Base-by-base conservation (phyloP, 495 filamentous ascomycete genomes). In the Paragyromitra xinjiangensis region DNA sequence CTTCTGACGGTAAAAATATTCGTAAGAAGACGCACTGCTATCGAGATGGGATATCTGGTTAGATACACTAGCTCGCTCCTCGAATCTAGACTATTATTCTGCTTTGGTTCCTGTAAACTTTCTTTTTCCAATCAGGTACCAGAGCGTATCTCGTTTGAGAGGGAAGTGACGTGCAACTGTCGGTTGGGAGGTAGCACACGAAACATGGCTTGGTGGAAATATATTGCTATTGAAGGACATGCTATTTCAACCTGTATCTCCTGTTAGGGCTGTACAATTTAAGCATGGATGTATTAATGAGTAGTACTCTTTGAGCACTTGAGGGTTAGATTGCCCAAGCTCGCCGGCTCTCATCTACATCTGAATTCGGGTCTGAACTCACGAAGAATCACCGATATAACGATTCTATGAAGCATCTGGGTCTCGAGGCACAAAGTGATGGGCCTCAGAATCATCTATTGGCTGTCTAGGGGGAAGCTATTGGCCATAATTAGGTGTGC, bases 151-250 rank as follows among this genome's bases (percentile, higher is more conserved):
- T 40, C 29, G 26, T 61, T 45, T n/a, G 16, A 37, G 56, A 22
- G 14, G 24, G 26, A 48, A 22, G 24, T 22, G 19, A 22, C 19
- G 19, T 48, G 37, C 53, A 66, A 59, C 39, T 58, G 14, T 62
- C 45, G 22, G 55, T 45, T 44, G 40, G 22, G n/a, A 37, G 26
- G 40, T 50, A 29, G 34, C 6, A 66, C 71, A 75, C 45, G 56
- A 64, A 55, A 75, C 45, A 50, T 75, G 72, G 56, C 64, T 75
- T 69, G 44, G 55, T 69, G 37, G 56, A 39, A 75, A 63, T 61
- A 69, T 69, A 75, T 75, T 75, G 22, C 34, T 34, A 51, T 64
- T 64, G 44, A 48, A 34, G 68, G 69, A 40, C 45, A 69, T 63
- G 65, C 14, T 63, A 69, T 51, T 34, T 44, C 45, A 71, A 58